Percentiles rank a stretch among this genome's conserved stretches.
Evolutionary conservation across 169 alveolate genomes (phyloP).

Genomic region (Plasmodium relictum): DNA sequence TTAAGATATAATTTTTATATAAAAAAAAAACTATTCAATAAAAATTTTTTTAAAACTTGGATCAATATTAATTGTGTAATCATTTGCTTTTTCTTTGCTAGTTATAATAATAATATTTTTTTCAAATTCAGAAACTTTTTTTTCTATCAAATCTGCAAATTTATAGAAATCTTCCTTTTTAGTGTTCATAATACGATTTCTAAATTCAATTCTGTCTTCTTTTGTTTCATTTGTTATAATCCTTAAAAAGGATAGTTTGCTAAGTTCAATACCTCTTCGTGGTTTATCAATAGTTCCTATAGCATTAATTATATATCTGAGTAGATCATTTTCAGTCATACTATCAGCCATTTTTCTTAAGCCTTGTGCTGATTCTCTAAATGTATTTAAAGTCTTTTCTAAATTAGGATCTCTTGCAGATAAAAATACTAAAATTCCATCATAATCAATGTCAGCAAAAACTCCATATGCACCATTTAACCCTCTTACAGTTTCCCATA

Average conservation of each 20-base stretch:
- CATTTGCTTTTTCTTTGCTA: constrained; percentile 67
- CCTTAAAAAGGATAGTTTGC: constrained; percentile 49
- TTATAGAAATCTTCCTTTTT: constrained; percentile 74
- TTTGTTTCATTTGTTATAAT: constrained; percentile 56
- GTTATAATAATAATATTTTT: constrained; percentile 61
- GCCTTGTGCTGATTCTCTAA: constrained; percentile 71
- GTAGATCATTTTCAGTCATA: constrained; percentile 73
- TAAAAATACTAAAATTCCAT: constrained; percentile 51
- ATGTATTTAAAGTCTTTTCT: constrained; percentile 67
- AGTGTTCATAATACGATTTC: constrained; percentile 69
- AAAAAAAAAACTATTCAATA: constrained; percentile 9
- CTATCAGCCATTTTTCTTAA: constrained; percentile 74
- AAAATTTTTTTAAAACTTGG: constrained; percentile 32
- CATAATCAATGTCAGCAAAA: constrained; percentile 75
- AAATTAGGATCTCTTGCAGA: constrained; percentile 77
- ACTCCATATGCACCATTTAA: constrained; percentile 87
- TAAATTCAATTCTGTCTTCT: constrained; percentile 61
- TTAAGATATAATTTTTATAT: too few relatives aligned
- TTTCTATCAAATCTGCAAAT: constrained; percentile 74
- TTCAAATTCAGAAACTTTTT: constrained; percentile 61
- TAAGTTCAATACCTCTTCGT: constrained; percentile 68
- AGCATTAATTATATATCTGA: constrained; percentile 63
- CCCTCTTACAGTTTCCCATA: constrained; percentile 85
- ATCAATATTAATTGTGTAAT: constrained; percentile 31
- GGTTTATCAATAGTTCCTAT: constrained; percentile 73